Base-by-base conservation (phyloP, 345 rosid genomes). In the Eucalyptus sp. region DNA sequence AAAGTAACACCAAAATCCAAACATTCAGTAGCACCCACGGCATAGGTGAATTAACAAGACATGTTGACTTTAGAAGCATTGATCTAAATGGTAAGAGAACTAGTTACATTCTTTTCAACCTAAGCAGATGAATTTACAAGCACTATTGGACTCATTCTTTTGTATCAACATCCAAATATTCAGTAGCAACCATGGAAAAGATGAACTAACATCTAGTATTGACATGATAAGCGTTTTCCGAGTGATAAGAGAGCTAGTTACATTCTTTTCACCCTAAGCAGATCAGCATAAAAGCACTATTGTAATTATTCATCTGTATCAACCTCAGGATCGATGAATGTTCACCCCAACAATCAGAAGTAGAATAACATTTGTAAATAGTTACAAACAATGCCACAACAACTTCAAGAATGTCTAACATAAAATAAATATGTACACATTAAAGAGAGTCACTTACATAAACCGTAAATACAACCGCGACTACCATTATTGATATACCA, bases 401-500 rank as follows among this genome's bases (percentile, higher is more conserved):
- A 86, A 31, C 44, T 76, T 76, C 83, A 86, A 51, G 87, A 86
- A 86, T 25, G 44, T 20, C 87, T 49, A 43, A 46, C 79, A 58
- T 41, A 52, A 76, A 76, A 76, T 37, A 3, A 76, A 11, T 10
- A 20, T 10, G 50, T 20, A 86, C 50, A 37, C 71, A 60, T 50
- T 37, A 54, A 71, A 52, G 88, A 88, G 90, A 90, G 88, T 87
- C 17, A 93, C 97, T 93, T 90, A 97, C 99, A 88, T 96, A 93
- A 88, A 92, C 86, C 89, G 99, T 95, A 94, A 97, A 94, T 83
- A 93, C 90, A 41, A 96, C 92, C 15, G 93, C 93, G 10, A 94
- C 92, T 91, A 90, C 95, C 92, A 95, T 88, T 87, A 97, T 90
- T 79, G 96, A 95, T 90, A 94, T 91, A 90, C 99, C 99, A 96